Evolutionary conservation across 106 monocot species (phyloP), one percentile per base, ranked within the genome.

Genomic region (Acorus gramineus): DNA sequence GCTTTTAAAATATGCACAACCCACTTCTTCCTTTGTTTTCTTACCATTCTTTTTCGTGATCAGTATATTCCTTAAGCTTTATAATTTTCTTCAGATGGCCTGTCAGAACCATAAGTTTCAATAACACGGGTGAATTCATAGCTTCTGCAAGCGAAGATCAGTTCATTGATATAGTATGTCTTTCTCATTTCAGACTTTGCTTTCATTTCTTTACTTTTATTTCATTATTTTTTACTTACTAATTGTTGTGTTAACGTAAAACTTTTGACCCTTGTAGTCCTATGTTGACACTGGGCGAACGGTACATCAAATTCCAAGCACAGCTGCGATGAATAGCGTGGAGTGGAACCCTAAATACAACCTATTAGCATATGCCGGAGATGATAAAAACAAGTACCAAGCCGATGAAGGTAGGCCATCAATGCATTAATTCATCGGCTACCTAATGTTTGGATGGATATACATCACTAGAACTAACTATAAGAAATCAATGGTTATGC

Each of bases 341-440:
- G 96, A 96, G 67, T 96, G 96, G 96, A 96, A 91, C 57, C 91
- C 96, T 56, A 96, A 88, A 59, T 76, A 80, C 57, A 96, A 96
- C 57, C 68, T 96, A 14, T 81, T 96, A 7, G 96, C 91, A 28
- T 96, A 91, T 73, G 96, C 96, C 6, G 94, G 94, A 42, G 94
- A 95, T 67, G 94, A 95, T 69, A 95, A 95, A 77, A 90, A 85
- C 81, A 96, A 96, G 63, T 91, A 96, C 58, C 80, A 80, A 67
- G 77, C 73, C 55, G 90, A 87, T 71, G 85, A 96, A 85, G 90
- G 85, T 85, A 76, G 56, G 13, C 9, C 7, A 44, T 44, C 3
- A 55, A 28, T 6, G 6, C 3, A 12, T 50, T 14, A 10, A 47
- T 10, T 47, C 47, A 42, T 65, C 50, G 42, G 42, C 44, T 2